Evolutionary conservation across 495 filamentous ascomycete species (phyloP).

Genomic region (Trichocladium antarcticum): DNA sequence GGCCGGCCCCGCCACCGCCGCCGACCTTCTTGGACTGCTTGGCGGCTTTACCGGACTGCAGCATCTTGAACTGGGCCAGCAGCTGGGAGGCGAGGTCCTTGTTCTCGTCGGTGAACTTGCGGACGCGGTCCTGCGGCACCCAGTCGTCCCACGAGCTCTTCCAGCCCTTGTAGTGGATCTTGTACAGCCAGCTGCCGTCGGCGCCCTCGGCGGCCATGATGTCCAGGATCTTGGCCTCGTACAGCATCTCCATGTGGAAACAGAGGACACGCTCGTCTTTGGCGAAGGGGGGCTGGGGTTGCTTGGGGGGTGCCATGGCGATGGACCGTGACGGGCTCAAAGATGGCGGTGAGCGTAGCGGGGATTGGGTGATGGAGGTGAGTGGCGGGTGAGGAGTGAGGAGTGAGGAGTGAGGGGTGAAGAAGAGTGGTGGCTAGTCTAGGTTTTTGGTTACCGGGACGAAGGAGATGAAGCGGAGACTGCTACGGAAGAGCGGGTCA

Average conservation of each 20-base stretch:
- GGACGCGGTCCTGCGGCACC: conserved; percentile 87
- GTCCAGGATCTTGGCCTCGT: conserved; percentile 92
- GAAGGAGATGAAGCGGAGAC: background rate
- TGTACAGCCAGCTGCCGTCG: conserved; percentile 67
- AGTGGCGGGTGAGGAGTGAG: background rate
- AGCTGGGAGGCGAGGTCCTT: conserved; percentile 66
- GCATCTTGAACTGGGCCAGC: conserved; percentile 42
- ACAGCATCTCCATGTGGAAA: conserved; percentile 92
- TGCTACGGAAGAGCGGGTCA: background rate
- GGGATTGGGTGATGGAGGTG: background rate
- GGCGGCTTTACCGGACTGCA: conserved; percentile 32
- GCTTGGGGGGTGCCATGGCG: conserved; percentile 33
- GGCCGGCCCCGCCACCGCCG: conserved; percentile 37
- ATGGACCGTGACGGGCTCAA: background rate
- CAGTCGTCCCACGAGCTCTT: conserved; percentile 99
- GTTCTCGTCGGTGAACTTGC: conserved; percentile 92
- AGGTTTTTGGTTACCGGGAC: background rate
- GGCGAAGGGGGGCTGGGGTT: conserved; percentile 47
- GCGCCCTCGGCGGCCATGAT: conserved; percentile 55
- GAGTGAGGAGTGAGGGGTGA: background rate
- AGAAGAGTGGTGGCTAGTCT: background rate
- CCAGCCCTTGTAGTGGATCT: conserved; percentile 98
- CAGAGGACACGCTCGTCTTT: conserved; percentile 93
- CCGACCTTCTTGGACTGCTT: conserved; percentile 47
- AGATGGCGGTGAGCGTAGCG: background rate